Conservation (phyloP, 352 stramenopile genomes). For the Pythium rishiriense region DNA sequence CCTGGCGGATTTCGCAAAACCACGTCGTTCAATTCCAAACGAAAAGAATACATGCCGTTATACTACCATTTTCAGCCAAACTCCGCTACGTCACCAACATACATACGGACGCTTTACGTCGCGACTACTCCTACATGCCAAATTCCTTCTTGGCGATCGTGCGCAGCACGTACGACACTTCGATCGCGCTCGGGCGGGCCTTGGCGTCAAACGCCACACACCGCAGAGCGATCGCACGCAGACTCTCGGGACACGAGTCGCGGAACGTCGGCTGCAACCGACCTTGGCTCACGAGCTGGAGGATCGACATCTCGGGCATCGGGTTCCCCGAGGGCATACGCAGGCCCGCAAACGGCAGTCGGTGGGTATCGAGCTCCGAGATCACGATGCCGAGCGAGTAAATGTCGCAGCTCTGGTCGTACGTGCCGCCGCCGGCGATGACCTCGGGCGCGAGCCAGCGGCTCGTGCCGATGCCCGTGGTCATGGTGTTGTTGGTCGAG, state of each 20-base stretch:
- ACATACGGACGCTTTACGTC: not conserved
- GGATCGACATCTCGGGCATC: slow-evolving; percentile 21
- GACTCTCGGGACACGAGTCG: slow-evolving; percentile 11
- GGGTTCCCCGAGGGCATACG: slow-evolving; percentile 14
- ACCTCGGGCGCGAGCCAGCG: slow-evolving; percentile 34
- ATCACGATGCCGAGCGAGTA: slow-evolving; percentile 39
- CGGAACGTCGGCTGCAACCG: slow-evolving; percentile 24
- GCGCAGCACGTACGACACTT: slow-evolving; percentile 19
- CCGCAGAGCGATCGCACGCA: slow-evolving; percentile 16
- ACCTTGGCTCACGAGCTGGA: slow-evolving; percentile 21
- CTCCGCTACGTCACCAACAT: not conserved
- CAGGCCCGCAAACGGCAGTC: slow-evolving; percentile 19
- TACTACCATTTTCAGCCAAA: no score
- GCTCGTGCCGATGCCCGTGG: slow-evolving; percentile 29
- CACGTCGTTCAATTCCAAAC: no score
- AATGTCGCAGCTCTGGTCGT: slow-evolving; percentile 32
- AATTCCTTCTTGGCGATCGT: slow-evolving; percentile 15
- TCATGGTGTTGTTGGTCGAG: slow-evolving; percentile 29
- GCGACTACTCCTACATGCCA: no score
- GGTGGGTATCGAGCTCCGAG: no score
- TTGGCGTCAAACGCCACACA: slow-evolving; percentile 28
- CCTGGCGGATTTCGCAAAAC: no score
- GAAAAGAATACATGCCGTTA: no score
- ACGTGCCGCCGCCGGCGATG: slow-evolving; percentile 24
- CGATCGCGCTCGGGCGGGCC: slow-evolving; percentile 24